These are phyloP conservation scores for Nicotiana undulata DNA, from an alignment of 257 asterid species.

Conservation along the genomic window DNA sequence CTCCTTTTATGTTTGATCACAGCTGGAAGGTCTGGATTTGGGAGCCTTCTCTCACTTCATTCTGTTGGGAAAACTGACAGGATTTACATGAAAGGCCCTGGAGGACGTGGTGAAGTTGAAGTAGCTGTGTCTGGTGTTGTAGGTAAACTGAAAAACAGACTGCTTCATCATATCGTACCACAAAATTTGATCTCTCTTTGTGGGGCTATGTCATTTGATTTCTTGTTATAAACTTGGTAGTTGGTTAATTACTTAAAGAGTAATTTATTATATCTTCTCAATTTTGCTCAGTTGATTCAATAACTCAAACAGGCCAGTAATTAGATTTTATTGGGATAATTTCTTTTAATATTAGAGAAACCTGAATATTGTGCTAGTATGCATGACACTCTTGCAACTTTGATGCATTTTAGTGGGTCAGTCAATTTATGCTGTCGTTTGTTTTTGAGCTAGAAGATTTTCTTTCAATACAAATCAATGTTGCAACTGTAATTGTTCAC, in stretches of 20 bases:
- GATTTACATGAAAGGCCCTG: constrained; percentile 97
- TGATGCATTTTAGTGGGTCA: not conserved
- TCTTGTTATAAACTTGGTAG: not conserved
- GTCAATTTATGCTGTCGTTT: not conserved
- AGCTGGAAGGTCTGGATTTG: constrained; percentile 95
- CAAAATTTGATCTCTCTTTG: not conserved
- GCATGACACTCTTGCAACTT: not conserved
- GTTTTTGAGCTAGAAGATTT: not conserved
- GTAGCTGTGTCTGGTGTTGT: constrained; percentile 95
- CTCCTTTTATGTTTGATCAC: constrained; percentile 8
- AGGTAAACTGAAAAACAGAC: constrained; percentile 37
- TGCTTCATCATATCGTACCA: not conserved
- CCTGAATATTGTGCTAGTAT: not conserved
- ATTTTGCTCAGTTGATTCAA: not conserved
- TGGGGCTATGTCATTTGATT: not conserved
- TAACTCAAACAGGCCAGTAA: not conserved
- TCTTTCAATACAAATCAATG: not conserved
- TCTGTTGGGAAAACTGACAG: constrained; percentile 85
- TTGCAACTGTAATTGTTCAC: not conserved
- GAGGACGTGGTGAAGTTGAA: constrained; percentile 99
- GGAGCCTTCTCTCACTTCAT: constrained; percentile 88
- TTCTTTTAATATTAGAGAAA: not conserved
- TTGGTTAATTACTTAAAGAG: not conserved
- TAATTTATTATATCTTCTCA: not conserved
- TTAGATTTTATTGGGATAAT: not conserved